Conservation (phyloP, 192 early-diverging fungal genomes). For the Linnemannia schmuckeri region DNA sequence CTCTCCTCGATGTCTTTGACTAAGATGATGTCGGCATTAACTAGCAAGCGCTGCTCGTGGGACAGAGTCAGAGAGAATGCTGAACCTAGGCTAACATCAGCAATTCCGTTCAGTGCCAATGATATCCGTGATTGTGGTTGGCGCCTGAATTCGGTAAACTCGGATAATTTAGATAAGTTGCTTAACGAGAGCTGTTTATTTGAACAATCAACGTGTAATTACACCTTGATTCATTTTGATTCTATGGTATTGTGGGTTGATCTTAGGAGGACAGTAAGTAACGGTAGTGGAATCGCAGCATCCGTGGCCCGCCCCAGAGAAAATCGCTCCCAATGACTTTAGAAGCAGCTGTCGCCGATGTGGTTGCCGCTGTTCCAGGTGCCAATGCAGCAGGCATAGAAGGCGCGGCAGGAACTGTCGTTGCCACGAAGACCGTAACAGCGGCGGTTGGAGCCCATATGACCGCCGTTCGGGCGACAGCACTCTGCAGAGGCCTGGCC, state of each 20-base stretch:
- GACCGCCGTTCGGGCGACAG: constrained; percentile 23
- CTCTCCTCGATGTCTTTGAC: neutral
- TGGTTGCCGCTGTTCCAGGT: constrained; percentile 38
- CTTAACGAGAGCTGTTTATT: constrained; percentile 2
- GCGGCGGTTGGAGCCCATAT: constrained; percentile 29
- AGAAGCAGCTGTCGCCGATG: constrained; percentile 20
- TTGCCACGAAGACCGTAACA: constrained; percentile 35
- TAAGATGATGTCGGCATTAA: neutral
- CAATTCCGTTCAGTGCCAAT: constrained; percentile 11
- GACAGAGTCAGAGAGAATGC: neutral
- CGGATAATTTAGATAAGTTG: constrained; percentile 2
- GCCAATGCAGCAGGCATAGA: constrained; percentile 44
- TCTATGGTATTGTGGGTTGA: constrained; percentile 4
- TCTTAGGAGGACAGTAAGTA: neutral
- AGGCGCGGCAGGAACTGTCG: constrained; percentile 13
- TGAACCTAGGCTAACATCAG: constrained; percentile 2
- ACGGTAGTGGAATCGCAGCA: neutral
- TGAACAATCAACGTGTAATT: constrained; percentile 13
- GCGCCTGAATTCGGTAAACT: neutral
- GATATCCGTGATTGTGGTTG: neutral
- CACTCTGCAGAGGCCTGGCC: constrained; percentile 35
- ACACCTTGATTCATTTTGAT: constrained; percentile 13
- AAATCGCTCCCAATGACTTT: constrained; percentile 13
- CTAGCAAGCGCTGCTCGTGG: neutral
- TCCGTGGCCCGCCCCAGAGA: neutral